Conservation (phyloP, 1,139 yeast genomes). For the Suhomyces guaymorum region DNA sequence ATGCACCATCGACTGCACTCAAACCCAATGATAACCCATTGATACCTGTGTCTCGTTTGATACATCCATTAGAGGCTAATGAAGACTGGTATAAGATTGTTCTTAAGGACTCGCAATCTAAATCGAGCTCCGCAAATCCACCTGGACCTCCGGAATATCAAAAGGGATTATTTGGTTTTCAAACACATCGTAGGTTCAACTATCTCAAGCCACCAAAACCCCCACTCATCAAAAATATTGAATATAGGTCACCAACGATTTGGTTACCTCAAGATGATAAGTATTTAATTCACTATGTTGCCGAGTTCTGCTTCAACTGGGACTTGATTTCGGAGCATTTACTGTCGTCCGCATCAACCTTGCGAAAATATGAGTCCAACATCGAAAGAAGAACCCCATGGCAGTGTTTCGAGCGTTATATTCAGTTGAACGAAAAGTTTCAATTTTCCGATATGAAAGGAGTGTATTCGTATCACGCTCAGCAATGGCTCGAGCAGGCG, state of each 20-base stretch:
- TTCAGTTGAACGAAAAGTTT: conserved; percentile 86
- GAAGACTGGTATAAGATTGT: conserved; percentile 65
- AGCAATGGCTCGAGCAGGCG: conserved; percentile 89
- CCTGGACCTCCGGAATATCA: conserved; percentile 45
- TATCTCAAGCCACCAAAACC: conserved; percentile 83
- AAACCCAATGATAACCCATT: conserved; percentile 30
- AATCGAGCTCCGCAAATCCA: conserved; percentile 15
- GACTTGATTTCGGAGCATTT: conserved; percentile 82
- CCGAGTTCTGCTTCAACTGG: conserved; percentile 92
- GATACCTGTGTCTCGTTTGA: conserved; percentile 60
- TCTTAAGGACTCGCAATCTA: conserved; percentile 44
- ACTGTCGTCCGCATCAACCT: conserved; percentile 56
- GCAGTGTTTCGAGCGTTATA: conserved; percentile 97
- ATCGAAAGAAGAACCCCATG: conserved; percentile 96
- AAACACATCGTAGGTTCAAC: conserved; percentile 60
- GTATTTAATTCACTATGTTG: conserved; percentile 73
- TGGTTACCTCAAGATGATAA: conserved; percentile 97
- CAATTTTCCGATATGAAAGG: conserved; percentile 89
- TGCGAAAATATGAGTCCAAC: conserved; percentile 72
- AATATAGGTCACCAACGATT: conserved; percentile 83
- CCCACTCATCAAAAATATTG: conserved; percentile 76
- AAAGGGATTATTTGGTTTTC: conserved; percentile 60
- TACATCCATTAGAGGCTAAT: conserved; percentile 63
- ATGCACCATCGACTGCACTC: conserved; percentile 16
- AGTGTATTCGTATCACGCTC: conserved; percentile 78